phyloP scores from a whole-genome alignment of 371 early-diverging fungal species.

The Rhizopus stolonifer region DNA sequence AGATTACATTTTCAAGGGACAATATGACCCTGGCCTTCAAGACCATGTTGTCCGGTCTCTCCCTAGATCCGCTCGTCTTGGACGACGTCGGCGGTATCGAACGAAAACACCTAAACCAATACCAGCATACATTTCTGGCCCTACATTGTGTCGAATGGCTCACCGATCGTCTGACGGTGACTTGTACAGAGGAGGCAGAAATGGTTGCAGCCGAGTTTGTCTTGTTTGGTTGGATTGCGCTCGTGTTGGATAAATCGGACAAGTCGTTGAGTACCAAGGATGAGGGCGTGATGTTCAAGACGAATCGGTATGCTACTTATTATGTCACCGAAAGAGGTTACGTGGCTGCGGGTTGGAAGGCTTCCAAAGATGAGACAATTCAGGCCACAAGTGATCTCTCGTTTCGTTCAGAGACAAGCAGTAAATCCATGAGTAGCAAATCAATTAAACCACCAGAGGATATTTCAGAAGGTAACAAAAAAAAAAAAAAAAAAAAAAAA shows the following conservation, averaged over 20 bases:
- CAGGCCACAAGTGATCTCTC: conserved; percentile 11
- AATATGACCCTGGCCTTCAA: conserved; percentile 58
- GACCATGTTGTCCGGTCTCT: conserved; percentile 56
- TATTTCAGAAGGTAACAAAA: background rate
- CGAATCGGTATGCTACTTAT: conserved; percentile 51
- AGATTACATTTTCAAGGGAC: conserved; percentile 41
- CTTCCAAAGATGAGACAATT: background rate
- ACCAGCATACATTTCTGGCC: conserved; percentile 36
- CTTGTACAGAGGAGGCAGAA: conserved; percentile 60
- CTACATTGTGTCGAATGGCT: conserved; percentile 58
- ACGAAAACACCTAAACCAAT: conserved; percentile 18
- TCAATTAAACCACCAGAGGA: background rate
- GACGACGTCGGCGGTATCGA: conserved; percentile 47
- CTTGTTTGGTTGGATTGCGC: conserved; percentile 56
- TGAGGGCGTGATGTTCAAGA: conserved; percentile 38
- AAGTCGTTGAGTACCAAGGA: conserved; percentile 21
- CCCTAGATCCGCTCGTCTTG: conserved; percentile 28
- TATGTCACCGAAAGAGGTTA: conserved; percentile 59
- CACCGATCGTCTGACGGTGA: conserved; percentile 56
- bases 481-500: background rate
- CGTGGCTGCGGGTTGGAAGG: conserved; percentile 53
- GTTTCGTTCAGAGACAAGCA: background rate
- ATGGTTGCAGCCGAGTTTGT: conserved; percentile 60
- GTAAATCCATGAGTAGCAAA: background rate
- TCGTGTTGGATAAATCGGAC: conserved; percentile 46